These are phyloP conservation scores for Geosmithia putterillii DNA, from an alignment of 2,329 filamentous ascomycete species.

Conservation along the genomic window DNA sequence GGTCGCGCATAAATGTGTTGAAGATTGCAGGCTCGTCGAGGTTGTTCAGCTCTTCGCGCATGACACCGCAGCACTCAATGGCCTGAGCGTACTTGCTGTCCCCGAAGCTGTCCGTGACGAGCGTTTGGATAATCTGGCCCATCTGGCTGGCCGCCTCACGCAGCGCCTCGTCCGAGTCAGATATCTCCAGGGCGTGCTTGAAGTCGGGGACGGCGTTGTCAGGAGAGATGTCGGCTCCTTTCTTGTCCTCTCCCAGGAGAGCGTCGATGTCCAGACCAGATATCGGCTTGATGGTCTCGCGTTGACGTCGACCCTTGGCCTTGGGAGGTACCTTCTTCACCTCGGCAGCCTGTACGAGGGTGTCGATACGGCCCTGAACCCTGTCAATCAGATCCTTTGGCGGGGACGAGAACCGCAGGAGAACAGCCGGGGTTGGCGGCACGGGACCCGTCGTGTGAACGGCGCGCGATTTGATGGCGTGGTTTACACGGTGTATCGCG, in stretches of 20 bases:
- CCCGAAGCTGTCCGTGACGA: conserved; percentile 63
- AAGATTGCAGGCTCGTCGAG: conserved; percentile 66
- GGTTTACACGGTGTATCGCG: conserved; percentile 75
- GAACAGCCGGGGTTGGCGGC: conserved; percentile 46
- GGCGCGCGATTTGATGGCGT: conserved; percentile 73
- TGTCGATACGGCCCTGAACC: conserved; percentile 44
- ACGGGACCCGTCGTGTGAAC: conserved; percentile 56
- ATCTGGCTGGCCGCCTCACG: conserved; percentile 63
- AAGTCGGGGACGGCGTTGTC: conserved; percentile 84
- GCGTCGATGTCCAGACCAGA: conserved; percentile 82
- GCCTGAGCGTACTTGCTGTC: conserved; percentile 63
- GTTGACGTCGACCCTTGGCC: conserved; percentile 57
- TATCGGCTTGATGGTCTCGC: conserved; percentile 65
- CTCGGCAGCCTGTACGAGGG: conserved; percentile 56
- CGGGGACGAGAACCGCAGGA: conserved; percentile 63
- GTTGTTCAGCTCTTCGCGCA: conserved; percentile 65
- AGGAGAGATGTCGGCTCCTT: conserved; percentile 27
- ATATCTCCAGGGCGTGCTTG: conserved; percentile 59
- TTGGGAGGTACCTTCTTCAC: conserved; percentile 86
- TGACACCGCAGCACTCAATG: conserved; percentile 61
- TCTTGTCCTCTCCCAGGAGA: conserved; percentile 51
- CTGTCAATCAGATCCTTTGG: conserved; percentile 53
- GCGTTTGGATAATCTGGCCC: conserved; percentile 53
- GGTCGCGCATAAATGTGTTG: conserved; percentile 56
- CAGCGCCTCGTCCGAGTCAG: conserved; percentile 49